phyloP scores from a whole-genome alignment of 2,329 filamentous ascomycete genomes.

The Pyrenochaeta sp. region DNA sequence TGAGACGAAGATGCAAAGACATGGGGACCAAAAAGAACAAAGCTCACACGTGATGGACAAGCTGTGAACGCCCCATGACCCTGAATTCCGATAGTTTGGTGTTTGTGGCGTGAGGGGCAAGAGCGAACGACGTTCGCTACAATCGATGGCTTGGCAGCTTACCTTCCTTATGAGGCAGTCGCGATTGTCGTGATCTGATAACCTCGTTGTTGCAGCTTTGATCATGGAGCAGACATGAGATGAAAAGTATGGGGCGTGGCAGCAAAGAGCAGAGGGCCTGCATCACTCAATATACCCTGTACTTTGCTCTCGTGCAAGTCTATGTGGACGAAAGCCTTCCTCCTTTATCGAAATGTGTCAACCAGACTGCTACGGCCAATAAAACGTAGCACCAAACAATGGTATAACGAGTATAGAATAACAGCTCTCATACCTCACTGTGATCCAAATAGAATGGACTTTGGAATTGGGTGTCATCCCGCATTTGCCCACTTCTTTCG shows the following conservation, averaged over 20 bases:
- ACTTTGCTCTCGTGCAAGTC: background rate
- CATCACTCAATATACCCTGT: background rate
- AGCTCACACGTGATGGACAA: background rate
- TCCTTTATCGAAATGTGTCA: too few species aligned
- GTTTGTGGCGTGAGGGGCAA: background rate
- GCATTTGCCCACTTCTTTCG: too few species aligned
- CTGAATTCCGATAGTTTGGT: background rate
- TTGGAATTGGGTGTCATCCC: too few species aligned
- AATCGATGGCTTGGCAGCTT: conserved; percentile 13
- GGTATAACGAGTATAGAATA: too few species aligned
- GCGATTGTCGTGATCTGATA: background rate
- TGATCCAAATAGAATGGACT: too few species aligned
- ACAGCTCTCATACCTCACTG: too few species aligned
- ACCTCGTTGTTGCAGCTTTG: background rate
- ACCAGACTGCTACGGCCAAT: too few species aligned
- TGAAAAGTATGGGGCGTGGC: background rate
- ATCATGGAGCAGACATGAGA: background rate
- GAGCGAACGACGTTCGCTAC: conserved; percentile 19
- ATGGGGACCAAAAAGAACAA: background rate
- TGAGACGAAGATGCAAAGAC: background rate
- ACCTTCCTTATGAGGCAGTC: background rate
- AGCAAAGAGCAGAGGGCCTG: background rate
- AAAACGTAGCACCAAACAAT: too few species aligned
- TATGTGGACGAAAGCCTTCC: too few species aligned
- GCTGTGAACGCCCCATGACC: background rate